A percentile compares a stretch with the other conserved stretches of the same genome.
Evolutionary conservation across 495 filamentous ascomycete species (phyloP).

Genomic region (Lasiosphaeriaceae sp.): DNA sequence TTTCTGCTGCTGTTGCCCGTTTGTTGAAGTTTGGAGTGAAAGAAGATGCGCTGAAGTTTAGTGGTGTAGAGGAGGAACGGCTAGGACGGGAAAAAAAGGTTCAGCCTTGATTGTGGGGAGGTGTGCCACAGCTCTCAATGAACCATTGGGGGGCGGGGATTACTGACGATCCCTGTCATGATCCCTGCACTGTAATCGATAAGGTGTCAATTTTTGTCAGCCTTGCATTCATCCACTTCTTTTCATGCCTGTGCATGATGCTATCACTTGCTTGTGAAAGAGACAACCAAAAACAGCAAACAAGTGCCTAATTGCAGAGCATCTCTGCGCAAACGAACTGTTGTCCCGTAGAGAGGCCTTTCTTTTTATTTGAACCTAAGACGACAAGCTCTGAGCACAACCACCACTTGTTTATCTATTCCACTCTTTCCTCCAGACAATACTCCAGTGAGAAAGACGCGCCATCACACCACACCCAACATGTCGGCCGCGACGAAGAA

Average conservation of each 20-base stretch:
- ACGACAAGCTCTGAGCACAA: too few relatives aligned
- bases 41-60: neutral
- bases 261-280: neutral
- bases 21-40: neutral
- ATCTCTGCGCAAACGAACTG: too few relatives aligned
- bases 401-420: too few relatives aligned
- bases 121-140: too few relatives aligned
- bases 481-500: constrained; percentile 50
- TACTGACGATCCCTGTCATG: neutral
- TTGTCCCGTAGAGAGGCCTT: too few relatives aligned
- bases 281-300: neutral
- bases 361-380: too few relatives aligned
- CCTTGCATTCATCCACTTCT: neutral
- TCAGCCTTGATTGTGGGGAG: constrained; percentile 2
- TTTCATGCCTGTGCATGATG: too few relatives aligned
- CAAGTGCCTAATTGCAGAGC: too few relatives aligned
- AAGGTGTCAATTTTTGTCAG: neutral
- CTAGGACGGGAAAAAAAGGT: neutral
- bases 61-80: neutral
- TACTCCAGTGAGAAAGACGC: neutral
- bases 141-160: too few relatives aligned
- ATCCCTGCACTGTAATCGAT: neutral
- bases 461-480: constrained; percentile 2
- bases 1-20: constrained; percentile 20
- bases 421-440: neutral